Percentiles rank a stretch among this genome's conserved stretches.
phyloP scores from a whole-genome alignment of 2,329 filamentous ascomycete species.

The Bisporella sp. region DNA sequence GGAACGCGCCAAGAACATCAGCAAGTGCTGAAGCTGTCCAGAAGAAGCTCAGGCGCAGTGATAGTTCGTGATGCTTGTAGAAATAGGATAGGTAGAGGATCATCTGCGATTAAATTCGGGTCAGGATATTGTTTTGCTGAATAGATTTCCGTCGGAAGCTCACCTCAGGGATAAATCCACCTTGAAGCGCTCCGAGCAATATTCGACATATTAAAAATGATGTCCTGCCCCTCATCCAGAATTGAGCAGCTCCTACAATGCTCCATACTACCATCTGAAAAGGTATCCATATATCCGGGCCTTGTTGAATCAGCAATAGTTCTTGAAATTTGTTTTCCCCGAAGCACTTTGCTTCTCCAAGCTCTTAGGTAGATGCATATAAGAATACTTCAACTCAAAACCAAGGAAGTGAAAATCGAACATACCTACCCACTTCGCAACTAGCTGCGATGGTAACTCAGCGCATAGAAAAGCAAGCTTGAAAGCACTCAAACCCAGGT shows the following conservation, averaged over 20 bases:
- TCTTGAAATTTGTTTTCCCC: no score
- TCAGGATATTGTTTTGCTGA: constrained; percentile 40
- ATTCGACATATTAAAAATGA: constrained; percentile 26
- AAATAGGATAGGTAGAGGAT: constrained; percentile 23
- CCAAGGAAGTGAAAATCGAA: no score
- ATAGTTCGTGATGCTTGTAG: constrained; percentile 22
- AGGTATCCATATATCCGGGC: constrained; percentile 42
- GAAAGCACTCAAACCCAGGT: constrained; percentile 39
- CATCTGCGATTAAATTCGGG: constrained; percentile 16
- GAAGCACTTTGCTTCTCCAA: no score
- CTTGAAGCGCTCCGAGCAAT: constrained; percentile 20
- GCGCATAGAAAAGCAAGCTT: constrained; percentile 28
- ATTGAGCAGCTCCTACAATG: constrained; percentile 45
- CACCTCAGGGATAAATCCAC: constrained; percentile 32
- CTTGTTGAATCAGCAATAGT: no score
- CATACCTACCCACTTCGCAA: constrained; percentile 37
- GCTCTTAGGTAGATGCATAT: no score
- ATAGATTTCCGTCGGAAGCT: constrained; percentile 25
- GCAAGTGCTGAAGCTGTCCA: constrained; percentile 17
- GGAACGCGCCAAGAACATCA: constrained; percentile 16
- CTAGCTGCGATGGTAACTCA: constrained; percentile 49
- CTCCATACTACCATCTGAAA: constrained; percentile 45
- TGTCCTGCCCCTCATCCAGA: constrained; percentile 27
- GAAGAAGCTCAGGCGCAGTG: constrained; percentile 19
- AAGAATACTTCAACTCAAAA: no score